Percentiles rank a stretch among this genome's conserved stretches.
Conservation (phyloP, 2,329 filamentous ascomycete genomes). For the Nemania diffusa region DNA sequence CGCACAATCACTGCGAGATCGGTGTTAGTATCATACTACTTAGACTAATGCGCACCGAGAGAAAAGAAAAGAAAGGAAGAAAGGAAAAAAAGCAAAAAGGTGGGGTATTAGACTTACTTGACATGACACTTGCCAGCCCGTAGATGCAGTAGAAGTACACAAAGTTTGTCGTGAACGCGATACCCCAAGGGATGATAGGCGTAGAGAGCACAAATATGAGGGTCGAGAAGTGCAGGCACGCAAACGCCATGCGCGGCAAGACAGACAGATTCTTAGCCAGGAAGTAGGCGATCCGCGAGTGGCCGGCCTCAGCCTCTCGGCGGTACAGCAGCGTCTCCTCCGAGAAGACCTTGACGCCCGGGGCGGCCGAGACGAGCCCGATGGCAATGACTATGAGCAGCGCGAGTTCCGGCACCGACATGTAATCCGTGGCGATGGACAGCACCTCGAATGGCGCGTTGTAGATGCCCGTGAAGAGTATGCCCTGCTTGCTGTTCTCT, state of each 20-base stretch:
- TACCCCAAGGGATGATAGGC: conserved; percentile 60
- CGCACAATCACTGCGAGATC: conserved; percentile 56
- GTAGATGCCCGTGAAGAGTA: conserved; percentile 65
- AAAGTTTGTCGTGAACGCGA: conserved; percentile 62
- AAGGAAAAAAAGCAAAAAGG: no score
- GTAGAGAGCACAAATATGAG: conserved; percentile 60
- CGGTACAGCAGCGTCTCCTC: conserved; percentile 65
- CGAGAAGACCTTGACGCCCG: conserved; percentile 67
- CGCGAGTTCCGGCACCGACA: conserved; percentile 62
- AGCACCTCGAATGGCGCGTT: conserved; percentile 61
- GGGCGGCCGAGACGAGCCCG: conserved; percentile 64
- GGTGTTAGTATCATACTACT: conserved; percentile 6
- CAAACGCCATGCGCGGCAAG: conserved; percentile 61
- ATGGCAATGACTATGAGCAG: conserved; percentile 65
- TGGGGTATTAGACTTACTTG: conserved; percentile 46
- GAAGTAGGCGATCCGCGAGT: conserved; percentile 66
- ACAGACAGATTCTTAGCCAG: conserved; percentile 64
- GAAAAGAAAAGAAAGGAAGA: no score
- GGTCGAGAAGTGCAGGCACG: conserved; percentile 65
- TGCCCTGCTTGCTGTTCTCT: conserved; percentile 59
- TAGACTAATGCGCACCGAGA: no score
- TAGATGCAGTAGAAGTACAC: conserved; percentile 69
- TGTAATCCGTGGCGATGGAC: conserved; percentile 62
- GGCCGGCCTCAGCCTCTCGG: conserved; percentile 66
- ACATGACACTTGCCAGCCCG: conserved; percentile 62